phyloP scores from a whole-genome alignment of 176 grass and related monocot species.

The Pontederia crassipes region DNA sequence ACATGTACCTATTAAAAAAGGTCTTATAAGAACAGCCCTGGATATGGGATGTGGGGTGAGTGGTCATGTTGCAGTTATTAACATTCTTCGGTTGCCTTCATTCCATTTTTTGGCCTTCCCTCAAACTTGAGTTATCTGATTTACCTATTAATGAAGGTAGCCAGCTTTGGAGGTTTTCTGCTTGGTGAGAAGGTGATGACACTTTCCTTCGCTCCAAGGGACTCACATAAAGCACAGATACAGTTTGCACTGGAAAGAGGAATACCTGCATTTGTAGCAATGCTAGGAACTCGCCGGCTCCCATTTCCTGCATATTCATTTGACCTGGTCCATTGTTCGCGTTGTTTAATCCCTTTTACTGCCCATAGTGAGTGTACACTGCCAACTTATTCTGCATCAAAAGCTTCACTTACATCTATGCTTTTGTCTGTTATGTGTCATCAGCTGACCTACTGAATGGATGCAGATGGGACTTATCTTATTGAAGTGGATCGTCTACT shows the following conservation, averaged over 20 bases:
- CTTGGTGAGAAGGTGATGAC: conserved; percentile 78
- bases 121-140: neutral
- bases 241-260: conserved; percentile 95
- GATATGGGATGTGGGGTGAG: conserved; percentile 99
- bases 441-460: conserved; percentile 15
- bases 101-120: neutral
- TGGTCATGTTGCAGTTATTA: conserved; percentile 8
- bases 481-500: conserved; percentile 87
- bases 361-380: conserved; percentile 54
- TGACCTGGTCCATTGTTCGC: conserved; percentile 88
- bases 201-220: conserved; percentile 90
- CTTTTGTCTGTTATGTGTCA: neutral
- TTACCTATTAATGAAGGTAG: conserved; percentile 48
- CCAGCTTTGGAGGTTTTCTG: conserved; percentile 94
- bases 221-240: conserved; percentile 98
- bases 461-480: conserved; percentile 84
- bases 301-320: conserved; percentile 78
- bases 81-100: conserved; percentile 4
- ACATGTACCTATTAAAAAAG: conserved; percentile 58
- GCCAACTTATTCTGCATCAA: conserved; percentile 4
- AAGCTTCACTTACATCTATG: conserved; percentile 6
- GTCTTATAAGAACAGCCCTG: conserved; percentile 70
- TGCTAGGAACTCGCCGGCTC: conserved; percentile 77
- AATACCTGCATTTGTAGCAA: conserved; percentile 91
- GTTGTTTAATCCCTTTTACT: conserved; percentile 91